Percentiles rank a stretch among this genome's conserved stretches.
phyloP scores from a whole-genome alignment of 768 basidiomycete species.

The Rhizopogon salebrosus region DNA sequence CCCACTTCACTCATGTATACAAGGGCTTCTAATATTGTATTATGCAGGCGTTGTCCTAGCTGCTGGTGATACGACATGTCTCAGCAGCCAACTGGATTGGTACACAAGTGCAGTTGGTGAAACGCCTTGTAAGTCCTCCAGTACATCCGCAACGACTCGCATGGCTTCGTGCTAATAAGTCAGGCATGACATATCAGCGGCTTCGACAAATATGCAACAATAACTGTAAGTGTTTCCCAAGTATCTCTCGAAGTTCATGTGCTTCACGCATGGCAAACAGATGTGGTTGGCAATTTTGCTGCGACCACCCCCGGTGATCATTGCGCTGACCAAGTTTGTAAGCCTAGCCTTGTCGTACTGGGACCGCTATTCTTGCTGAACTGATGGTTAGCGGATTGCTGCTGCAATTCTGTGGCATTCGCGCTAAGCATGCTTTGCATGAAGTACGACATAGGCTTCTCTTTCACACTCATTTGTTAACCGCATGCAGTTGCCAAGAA shows the following conservation, averaged over 20 bases:
- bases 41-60: neutral
- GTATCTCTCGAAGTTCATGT: neutral
- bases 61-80: slow-evolving; percentile 14
- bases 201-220: slow-evolving; percentile 17
- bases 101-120: slow-evolving; percentile 18
- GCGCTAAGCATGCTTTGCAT: slow-evolving; percentile 21
- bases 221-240: slow-evolving; percentile 7
- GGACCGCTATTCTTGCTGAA: neutral
- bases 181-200: slow-evolving; percentile 19
- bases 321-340: slow-evolving; percentile 1
- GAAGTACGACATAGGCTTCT: slow-evolving; percentile 8
- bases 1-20: neutral
- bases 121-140: slow-evolving; percentile 14
- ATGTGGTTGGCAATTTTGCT: neutral
- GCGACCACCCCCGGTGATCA: neutral
- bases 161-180: neutral
- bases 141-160: neutral
- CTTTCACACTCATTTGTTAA: neutral
- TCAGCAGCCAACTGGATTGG: slow-evolving; percentile 12
- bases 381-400: slow-evolving; percentile 8
- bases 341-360: neutral
- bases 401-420: slow-evolving; percentile 19
- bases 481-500: slow-evolving; percentile 14
- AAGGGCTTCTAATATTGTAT: neutral
- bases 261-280: neutral